phyloP scores from a whole-genome alignment of 2,329 filamentous ascomycete species.

The Trichoderma afroharzianum region DNA sequence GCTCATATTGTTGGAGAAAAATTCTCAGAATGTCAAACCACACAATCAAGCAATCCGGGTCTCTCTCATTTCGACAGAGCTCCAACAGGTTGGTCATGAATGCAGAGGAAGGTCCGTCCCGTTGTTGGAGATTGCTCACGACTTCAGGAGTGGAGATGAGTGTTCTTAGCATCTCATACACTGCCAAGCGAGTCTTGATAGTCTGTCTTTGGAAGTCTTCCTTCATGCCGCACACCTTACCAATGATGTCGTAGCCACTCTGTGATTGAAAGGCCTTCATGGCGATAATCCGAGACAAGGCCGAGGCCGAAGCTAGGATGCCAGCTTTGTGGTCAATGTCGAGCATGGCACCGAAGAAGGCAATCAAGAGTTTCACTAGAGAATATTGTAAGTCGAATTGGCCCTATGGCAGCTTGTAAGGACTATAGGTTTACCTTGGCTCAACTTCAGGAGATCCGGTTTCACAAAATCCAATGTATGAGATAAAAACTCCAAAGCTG shows the following conservation, averaged over 20 bases:
- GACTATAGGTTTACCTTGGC: constrained; percentile 41
- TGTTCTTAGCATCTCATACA: constrained; percentile 47
- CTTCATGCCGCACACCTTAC: constrained; percentile 47
- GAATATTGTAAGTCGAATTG: neutral
- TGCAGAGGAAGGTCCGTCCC: constrained; percentile 40
- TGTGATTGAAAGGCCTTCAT: constrained; percentile 51
- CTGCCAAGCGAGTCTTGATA: constrained; percentile 47
- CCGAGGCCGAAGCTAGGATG: constrained; percentile 51
- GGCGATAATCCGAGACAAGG: constrained; percentile 45
- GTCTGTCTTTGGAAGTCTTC: constrained; percentile 56
- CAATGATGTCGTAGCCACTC: constrained; percentile 47
- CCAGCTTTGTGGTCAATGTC: constrained; percentile 58
- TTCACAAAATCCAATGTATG: constrained; percentile 49
- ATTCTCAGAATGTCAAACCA: constrained; percentile 52
- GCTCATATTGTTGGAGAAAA: constrained; percentile 43
- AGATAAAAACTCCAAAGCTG: constrained; percentile 56
- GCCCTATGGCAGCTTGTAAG: neutral
- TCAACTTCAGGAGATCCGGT: constrained; percentile 43
- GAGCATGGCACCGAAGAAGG: constrained; percentile 58
- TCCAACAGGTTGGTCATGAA: constrained; percentile 50
- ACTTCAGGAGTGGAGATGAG: constrained; percentile 44
- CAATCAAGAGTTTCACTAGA: constrained; percentile 45
- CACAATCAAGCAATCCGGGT: constrained; percentile 53
- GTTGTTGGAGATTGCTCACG: constrained; percentile 42
- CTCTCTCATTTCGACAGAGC: constrained; percentile 52